A percentile compares a stretch with the other conserved stretches of the same genome.
phyloP scores from a whole-genome alignment of 2,329 filamentous ascomycete genomes.

The Bertia moriformis region DNA sequence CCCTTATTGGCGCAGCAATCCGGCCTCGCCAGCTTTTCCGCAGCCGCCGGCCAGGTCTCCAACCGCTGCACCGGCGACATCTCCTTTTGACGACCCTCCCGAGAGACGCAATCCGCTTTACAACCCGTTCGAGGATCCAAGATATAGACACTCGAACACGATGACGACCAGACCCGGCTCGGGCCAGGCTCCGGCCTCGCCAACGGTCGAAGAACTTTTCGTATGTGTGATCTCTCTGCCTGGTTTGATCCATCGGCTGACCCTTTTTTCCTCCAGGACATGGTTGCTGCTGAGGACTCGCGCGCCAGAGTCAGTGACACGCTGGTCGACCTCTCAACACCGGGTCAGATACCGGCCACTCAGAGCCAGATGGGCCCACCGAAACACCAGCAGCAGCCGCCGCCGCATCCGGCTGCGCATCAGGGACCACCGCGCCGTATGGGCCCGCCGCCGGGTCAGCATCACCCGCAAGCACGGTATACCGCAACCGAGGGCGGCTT shows the following conservation, averaged over 20 bases:
- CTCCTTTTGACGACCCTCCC: constrained; percentile 44
- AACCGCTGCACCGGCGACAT: constrained; percentile 35
- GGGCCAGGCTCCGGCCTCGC: too few species aligned
- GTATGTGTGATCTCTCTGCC: constrained; percentile 36
- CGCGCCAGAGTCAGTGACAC: too few species aligned
- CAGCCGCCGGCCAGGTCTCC: neutral
- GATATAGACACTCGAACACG: constrained; percentile 7
- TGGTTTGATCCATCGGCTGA: neutral
- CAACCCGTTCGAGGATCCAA: constrained; percentile 61
- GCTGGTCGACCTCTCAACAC: too few species aligned
- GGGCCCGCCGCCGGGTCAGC: too few species aligned
- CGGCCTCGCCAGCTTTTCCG: neutral
- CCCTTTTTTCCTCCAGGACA: neutral
- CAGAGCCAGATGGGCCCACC: too few species aligned
- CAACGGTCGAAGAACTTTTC: constrained; percentile 58
- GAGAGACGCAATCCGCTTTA: constrained; percentile 47
- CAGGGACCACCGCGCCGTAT: too few species aligned
- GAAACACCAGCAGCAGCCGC: too few species aligned
- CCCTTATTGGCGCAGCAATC: constrained; percentile 62
- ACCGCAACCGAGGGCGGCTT: too few species aligned
- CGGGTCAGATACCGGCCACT: too few species aligned
- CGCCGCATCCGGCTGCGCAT: too few species aligned
- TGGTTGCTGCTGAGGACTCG: too few species aligned
- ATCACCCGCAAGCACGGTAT: too few species aligned
- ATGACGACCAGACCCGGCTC: constrained; percentile 14